Evolutionary conservation across 139 green algal species (phyloP).

Genomic region (Micromonas commoda): DNA sequence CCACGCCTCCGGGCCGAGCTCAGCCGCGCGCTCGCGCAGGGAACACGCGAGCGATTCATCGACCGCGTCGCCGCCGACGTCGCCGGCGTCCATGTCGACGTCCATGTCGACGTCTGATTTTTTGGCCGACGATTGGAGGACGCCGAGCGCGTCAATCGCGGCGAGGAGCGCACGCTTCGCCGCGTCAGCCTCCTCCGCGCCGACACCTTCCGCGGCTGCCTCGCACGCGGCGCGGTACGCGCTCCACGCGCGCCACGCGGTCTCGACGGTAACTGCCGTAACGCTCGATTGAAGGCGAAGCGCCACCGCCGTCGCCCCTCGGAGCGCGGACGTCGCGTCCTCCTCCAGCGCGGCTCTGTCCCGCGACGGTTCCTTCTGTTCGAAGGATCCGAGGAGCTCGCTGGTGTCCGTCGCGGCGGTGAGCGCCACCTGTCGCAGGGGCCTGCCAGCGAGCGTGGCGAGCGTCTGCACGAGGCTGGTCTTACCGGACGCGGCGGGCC

Average conservation of each 20-base stretch:
- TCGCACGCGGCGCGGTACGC: neutral
- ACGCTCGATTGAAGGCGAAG: too few species aligned
- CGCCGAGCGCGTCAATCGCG: neutral
- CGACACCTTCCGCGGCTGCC: too few species aligned
- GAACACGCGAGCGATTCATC: neutral
- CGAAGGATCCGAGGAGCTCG: slow-evolving; percentile 95
- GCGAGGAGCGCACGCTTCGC: neutral
- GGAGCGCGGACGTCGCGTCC: neutral
- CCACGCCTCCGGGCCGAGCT: neutral
- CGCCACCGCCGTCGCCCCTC: neutral
- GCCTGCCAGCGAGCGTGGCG: slow-evolving; percentile 48
- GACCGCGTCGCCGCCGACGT: too few species aligned
- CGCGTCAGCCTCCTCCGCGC: neutral
- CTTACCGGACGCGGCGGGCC: slow-evolving; percentile 50
- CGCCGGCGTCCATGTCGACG: neutral
- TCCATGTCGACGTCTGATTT: neutral
- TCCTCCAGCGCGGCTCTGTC: slow-evolving; percentile 31
- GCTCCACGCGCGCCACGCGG: neutral
- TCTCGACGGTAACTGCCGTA: neutral
- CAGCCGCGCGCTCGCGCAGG: neutral
- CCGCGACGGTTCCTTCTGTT: slow-evolving; percentile 58
- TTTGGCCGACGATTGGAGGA: neutral
- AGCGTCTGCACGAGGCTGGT: slow-evolving; percentile 55
- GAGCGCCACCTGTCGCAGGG: slow-evolving; percentile 74
- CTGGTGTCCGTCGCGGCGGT: slow-evolving; percentile 82